phyloP scores from a whole-genome alignment of 805 yeast genomes.

The Candida tallmaniae region DNA sequence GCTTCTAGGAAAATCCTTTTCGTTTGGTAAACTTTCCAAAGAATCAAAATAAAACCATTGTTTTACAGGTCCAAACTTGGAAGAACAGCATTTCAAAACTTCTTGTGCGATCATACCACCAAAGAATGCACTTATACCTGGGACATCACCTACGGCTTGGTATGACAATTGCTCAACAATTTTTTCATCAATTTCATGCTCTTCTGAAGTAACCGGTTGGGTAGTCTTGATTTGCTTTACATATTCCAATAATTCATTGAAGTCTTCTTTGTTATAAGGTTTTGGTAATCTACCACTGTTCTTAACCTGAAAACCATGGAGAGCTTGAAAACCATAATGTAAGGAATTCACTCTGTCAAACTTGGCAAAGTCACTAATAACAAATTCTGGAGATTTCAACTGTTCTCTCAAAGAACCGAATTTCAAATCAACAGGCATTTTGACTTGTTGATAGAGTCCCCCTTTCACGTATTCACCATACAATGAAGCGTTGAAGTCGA shows the following conservation, averaged over 20 bases:
- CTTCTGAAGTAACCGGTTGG: conserved; percentile 52
- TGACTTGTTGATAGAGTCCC: conserved; percentile 90
- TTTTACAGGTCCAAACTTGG: conserved; percentile 89
- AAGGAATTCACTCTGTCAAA: conserved; percentile 88
- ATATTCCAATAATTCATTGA: conserved; percentile 56
- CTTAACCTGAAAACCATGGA: conserved; percentile 64
- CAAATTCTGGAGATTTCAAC: conserved; percentile 69
- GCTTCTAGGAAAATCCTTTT: conserved; percentile 53
- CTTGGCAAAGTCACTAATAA: conserved; percentile 87
- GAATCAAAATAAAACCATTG: conserved; percentile 95
- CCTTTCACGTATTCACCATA: conserved; percentile 71
- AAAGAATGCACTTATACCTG: conserved; percentile 81
- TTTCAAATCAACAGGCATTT: conserved; percentile 62
- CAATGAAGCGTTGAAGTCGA: conserved; percentile 34
- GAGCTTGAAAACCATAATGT: conserved; percentile 89
- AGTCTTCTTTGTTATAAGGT: conserved; percentile 73
- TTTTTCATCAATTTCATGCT: conserved; percentile 52
- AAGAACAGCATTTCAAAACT: conserved; percentile 90
- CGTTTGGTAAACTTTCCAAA: conserved; percentile 78
- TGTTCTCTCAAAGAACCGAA: conserved; percentile 66
- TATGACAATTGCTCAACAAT: conserved; percentile 68
- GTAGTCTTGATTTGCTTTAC: conserved; percentile 57
- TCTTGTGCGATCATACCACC: conserved; percentile 98
- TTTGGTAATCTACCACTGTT: conserved; percentile 69
- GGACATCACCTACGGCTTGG: conserved; percentile 89